Evolutionary conservation across 306 rosid species (phyloP), one percentile per base, ranked within the genome.

Genomic region (Bauhinia variegata): DNA sequence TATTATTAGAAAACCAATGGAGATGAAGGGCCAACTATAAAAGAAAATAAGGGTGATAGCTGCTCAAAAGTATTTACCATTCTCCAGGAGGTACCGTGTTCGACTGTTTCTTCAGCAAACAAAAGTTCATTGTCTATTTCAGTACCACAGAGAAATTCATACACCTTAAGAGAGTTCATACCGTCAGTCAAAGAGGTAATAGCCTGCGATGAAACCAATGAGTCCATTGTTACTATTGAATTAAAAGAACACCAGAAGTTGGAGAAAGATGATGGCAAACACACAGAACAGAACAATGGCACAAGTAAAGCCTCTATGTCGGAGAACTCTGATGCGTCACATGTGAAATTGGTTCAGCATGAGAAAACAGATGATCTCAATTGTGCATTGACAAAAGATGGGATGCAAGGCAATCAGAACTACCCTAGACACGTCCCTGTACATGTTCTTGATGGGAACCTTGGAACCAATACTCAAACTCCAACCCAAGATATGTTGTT

Each of bases 341-440:
- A 30, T 7, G 74, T 72, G 71, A 78, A 78, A 77, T 67, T 68
- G 68, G 80, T 68, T 71, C 84, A 80, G 67, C 68, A 68, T 71
- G 84, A 84, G 80, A 81, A 82, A 67, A 76, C 68, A 68, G 80
- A 83, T 75, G 75, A 80, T 77, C 69, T 87, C 48, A 77, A 75
- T 65, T 77, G 78, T 63, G 70, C 79, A 68, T 63, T 78, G 65
- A 73, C 89, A 66, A 63, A 76, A 43, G 89, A 84, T 65, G 90
- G 84, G 71, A 81, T 78, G 81, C 99, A 82, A 80, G 78, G 78
- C 60, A 74, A 88, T 78, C 95, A 78, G 68, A 88, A 77, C 60
- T 93, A 83, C 82, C 97, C 91, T 4, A 90, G 96, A 78, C 89
- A 93, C 75, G 93, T 89, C 38, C 86, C 95, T 72, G 91, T 89